These are phyloP conservation scores for Sphaerulina populicola DNA, from an alignment of 2,329 filamentous ascomycete genomes.

Conservation along the genomic window DNA sequence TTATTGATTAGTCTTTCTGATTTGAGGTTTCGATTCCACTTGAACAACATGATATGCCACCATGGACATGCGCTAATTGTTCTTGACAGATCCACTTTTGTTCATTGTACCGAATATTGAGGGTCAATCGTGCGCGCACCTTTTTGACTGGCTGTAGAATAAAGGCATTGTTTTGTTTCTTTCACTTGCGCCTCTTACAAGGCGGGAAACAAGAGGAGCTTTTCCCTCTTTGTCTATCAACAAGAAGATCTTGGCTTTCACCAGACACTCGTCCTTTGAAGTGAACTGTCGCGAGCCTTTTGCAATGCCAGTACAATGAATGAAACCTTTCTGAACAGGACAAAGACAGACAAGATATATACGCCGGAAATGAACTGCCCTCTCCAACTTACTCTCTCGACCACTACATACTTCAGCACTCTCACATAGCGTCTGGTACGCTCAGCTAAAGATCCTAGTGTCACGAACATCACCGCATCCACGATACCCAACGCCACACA, in stretches of 20 bases:
- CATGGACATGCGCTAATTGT: background rate
- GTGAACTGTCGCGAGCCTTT: background rate
- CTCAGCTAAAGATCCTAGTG: background rate
- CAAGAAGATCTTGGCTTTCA: background rate
- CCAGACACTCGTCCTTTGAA: background rate
- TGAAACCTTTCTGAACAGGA: background rate
- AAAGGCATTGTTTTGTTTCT: background rate
- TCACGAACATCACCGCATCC: background rate
- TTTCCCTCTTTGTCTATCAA: background rate
- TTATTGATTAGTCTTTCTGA: constrained; percentile 10
- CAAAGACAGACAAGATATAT: background rate
- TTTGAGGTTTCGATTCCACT: background rate
- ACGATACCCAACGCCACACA: background rate
- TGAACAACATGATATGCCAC: background rate
- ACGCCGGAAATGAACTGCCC: background rate
- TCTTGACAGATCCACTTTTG: background rate
- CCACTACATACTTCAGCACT: too few relatives aligned
- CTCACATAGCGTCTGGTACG: background rate
- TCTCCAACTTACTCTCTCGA: background rate
- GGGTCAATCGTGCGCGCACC: background rate
- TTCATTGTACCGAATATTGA: background rate
- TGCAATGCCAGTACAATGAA: background rate
- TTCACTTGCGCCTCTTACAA: background rate
- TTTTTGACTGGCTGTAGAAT: background rate
- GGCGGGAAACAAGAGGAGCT: background rate